These are phyloP conservation scores for Globisporangium carolinianum DNA, from an alignment of 352 stramenopile species.

Conservation along the genomic window DNA sequence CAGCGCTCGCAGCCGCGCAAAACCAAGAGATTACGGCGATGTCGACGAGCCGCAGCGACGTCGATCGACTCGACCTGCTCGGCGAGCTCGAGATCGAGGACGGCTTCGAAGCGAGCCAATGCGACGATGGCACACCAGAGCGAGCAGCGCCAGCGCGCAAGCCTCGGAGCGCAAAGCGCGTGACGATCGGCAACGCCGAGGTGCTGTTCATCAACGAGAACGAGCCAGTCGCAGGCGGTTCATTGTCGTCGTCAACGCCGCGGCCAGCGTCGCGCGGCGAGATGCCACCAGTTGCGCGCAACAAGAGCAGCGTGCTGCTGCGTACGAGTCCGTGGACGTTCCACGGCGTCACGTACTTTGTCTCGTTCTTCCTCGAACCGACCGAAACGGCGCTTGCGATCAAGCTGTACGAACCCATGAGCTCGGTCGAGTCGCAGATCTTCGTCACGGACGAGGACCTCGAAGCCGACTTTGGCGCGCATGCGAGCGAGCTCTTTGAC, in stretches of 20 bases:
- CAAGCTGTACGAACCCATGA: constrained; percentile 78
- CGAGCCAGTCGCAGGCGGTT: constrained; percentile 21
- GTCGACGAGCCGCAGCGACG: constrained; percentile 22
- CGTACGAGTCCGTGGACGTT: constrained; percentile 66
- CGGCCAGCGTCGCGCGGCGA: constrained; percentile 7
- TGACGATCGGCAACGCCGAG: constrained; percentile 57
- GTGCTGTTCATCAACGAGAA: constrained; percentile 75
- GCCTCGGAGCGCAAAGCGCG: constrained; percentile 36
- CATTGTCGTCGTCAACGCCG: constrained; percentile 5
- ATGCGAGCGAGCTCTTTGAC: constrained; percentile 31
- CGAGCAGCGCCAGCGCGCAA: constrained; percentile 6
- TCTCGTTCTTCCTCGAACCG: constrained; percentile 67
- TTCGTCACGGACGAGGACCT: constrained; percentile 52
- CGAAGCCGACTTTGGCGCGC: constrained; percentile 42
- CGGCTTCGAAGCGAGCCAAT: constrained; percentile 15
- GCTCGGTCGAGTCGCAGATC: constrained; percentile 66
- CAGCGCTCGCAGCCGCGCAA: constrained; percentile 27
- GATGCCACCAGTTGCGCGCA: neutral
- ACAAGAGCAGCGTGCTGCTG: constrained; percentile 26
- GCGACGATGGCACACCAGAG: neutral
- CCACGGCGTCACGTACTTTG: constrained; percentile 60
- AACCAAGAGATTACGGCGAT: constrained; percentile 19
- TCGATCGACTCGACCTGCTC: constrained; percentile 43
- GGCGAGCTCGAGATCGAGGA: constrained; percentile 55
- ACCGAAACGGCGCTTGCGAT: constrained; percentile 37